A percentile compares a stretch with the other conserved stretches of the same genome.
Conservation (phyloP, 768 basidiomycete genomes). For the Suillus americanus region DNA sequence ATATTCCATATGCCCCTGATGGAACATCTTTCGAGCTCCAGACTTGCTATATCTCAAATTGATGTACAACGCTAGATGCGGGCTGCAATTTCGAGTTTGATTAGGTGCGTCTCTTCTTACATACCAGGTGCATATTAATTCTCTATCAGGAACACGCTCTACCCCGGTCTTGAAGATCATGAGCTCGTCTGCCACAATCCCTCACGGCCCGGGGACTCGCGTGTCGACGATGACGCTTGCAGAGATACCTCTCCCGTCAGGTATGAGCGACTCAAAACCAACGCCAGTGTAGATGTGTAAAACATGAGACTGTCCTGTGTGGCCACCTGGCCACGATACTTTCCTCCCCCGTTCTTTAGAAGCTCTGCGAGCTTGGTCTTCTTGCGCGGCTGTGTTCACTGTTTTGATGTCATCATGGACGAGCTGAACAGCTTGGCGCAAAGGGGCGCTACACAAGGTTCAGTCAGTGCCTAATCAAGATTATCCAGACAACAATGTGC, state of each 20-base stretch:
- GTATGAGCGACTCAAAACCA: slow-evolving; percentile 43
- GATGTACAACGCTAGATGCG: too few relatives aligned
- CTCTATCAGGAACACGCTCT: too few relatives aligned
- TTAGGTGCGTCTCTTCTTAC: too few relatives aligned
- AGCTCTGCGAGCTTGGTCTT: slow-evolving; percentile 45
- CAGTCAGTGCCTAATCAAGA: neutral
- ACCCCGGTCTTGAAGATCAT: too few relatives aligned
- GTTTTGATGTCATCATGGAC: slow-evolving; percentile 46
- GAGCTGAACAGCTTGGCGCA: slow-evolving; percentile 50
- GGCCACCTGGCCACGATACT: slow-evolving; percentile 46
- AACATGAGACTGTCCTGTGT: slow-evolving; percentile 53
- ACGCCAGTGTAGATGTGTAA: slow-evolving; percentile 61
- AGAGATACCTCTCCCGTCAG: slow-evolving; percentile 54
- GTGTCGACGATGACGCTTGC: slow-evolving; percentile 46
- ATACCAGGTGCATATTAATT: too few relatives aligned
- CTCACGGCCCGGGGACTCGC: slow-evolving; percentile 58
- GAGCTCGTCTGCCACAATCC: too few relatives aligned
- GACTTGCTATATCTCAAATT: too few relatives aligned
- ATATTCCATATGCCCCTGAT: too few relatives aligned
- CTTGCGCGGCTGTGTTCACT: slow-evolving; percentile 8
- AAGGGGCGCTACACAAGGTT: slow-evolving; percentile 42
- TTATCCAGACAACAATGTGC: slow-evolving; percentile 32
- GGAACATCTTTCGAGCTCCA: too few relatives aligned
- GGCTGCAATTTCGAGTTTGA: too few relatives aligned
- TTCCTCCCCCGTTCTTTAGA: slow-evolving; percentile 55